Conservation (phyloP, 768 basidiomycete species). For the Pholiota molesta region DNA sequence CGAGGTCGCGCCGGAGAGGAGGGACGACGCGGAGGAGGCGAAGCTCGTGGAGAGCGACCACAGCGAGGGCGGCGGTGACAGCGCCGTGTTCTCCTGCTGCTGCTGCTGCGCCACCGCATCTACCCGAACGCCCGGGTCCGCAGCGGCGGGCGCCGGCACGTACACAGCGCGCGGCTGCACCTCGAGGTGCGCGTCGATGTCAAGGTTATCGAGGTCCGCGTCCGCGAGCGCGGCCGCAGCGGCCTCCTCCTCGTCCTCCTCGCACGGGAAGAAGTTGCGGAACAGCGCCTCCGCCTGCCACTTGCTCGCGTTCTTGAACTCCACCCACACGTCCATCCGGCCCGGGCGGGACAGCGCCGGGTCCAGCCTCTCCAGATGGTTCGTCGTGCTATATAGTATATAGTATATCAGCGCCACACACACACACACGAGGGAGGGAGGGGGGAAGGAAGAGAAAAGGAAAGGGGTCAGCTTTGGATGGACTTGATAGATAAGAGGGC, state of each 20-base stretch:
- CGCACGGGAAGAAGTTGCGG: slow-evolving; percentile 88
- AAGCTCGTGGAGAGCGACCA: slow-evolving; percentile 43
- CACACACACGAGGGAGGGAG: too few relatives aligned
- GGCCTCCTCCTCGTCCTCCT: slow-evolving; percentile 51
- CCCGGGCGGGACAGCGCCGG: slow-evolving; percentile 92
- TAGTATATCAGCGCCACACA: too few relatives aligned
- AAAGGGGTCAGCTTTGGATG: slow-evolving; percentile 1
- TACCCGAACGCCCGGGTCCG: background rate
- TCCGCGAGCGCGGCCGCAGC: slow-evolving; percentile 13
- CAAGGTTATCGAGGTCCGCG: slow-evolving; percentile 21
- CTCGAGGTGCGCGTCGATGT: slow-evolving; percentile 23
- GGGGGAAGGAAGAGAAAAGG: too few relatives aligned
- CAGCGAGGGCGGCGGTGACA: slow-evolving; percentile 26
- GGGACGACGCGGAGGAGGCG: slow-evolving; percentile 48
- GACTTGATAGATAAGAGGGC: background rate
- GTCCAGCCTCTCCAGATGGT: slow-evolving; percentile 89
- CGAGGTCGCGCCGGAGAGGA: slow-evolving; percentile 25
- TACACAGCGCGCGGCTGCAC: slow-evolving; percentile 14
- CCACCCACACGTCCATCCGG: slow-evolving; percentile 91
- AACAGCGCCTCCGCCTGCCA: slow-evolving; percentile 87
- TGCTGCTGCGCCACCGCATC: background rate
- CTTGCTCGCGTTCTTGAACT: slow-evolving; percentile 85
- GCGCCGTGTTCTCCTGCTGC: background rate
- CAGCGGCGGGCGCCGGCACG: slow-evolving; percentile 2
- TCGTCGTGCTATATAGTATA: slow-evolving; percentile 77